phyloP scores from a whole-genome alignment of 345 rosid genomes.

The Hibiscus syriacus region DNA sequence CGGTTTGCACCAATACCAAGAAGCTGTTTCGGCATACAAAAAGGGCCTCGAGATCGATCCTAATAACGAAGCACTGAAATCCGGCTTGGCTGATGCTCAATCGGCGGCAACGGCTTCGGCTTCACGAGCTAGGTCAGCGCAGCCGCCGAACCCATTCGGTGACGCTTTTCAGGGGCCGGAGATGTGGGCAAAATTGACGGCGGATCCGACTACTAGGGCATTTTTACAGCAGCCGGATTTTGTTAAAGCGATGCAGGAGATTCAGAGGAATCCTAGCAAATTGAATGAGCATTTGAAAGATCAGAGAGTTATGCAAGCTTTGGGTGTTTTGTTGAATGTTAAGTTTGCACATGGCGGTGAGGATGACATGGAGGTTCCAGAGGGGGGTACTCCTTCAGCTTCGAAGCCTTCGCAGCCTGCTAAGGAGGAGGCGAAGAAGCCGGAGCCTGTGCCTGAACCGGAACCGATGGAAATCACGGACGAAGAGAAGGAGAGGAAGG shows the following conservation, averaged over 20 bases:
- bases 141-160: constrained; percentile 53
- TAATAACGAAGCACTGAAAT: constrained; percentile 62
- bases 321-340: constrained; percentile 76
- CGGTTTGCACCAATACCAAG: constrained; percentile 49
- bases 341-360: constrained; percentile 39
- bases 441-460: constrained; percentile 25
- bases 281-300: constrained; percentile 73
- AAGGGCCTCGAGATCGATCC: constrained; percentile 89
- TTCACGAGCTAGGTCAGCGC: constrained; percentile 41
- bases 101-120: constrained; percentile 38
- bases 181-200: constrained; percentile 95
- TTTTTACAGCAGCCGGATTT: constrained; percentile 81
- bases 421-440: constrained; percentile 24
- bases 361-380: constrained; percentile 48
- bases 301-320: constrained; percentile 87
- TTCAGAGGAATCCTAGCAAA: constrained; percentile 78
- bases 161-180: constrained; percentile 83
- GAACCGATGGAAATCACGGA: constrained; percentile 22
- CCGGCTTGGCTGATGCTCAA: constrained; percentile 72
- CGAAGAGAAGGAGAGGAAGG: constrained; percentile 29
- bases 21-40: constrained; percentile 55
- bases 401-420: constrained; percentile 16
- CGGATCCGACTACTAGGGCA: constrained; percentile 67
- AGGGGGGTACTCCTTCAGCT: constrained; percentile 28
- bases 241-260: constrained; percentile 85